A percentile compares a stretch with the other conserved stretches of the same genome.
Conservation (phyloP, 2,329 filamentous ascomycete genomes). For the Diplocarpon rosae region DNA sequence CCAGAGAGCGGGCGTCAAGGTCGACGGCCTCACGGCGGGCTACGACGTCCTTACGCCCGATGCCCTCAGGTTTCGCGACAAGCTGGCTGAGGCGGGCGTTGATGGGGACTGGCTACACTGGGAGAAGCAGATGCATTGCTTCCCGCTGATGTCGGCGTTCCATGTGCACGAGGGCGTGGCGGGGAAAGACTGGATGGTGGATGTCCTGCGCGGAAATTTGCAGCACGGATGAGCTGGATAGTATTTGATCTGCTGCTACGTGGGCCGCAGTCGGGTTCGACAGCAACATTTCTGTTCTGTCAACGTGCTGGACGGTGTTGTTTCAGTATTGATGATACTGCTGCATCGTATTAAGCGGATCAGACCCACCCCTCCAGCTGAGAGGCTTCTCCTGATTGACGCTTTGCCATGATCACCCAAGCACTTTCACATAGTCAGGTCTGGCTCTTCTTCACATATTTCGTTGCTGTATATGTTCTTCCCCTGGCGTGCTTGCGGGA, state of each 20-base stretch:
- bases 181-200: slow-evolving; percentile 11
- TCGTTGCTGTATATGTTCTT: too few species aligned
- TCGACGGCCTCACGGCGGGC: slow-evolving; percentile 15
- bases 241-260: neutral
- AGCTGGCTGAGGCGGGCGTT: slow-evolving; percentile 9
- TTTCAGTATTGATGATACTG: too few species aligned
- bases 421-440: too few species aligned
- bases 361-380: too few species aligned
- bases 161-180: slow-evolving; percentile 10
- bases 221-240: neutral
- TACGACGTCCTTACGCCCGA: slow-evolving; percentile 14
- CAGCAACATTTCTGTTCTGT: too few species aligned
- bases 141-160: slow-evolving; percentile 13
- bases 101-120: slow-evolving; percentile 17
- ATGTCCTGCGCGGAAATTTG: slow-evolving; percentile 5
- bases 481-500: too few species aligned
- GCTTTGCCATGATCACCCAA: too few species aligned
- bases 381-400: too few species aligned
- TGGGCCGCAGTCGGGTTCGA: too few species aligned
- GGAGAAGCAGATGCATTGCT: slow-evolving; percentile 20
- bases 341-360: too few species aligned
- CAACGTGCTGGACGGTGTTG: too few species aligned
- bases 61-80: slow-evolving; percentile 12
- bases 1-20: slow-evolving; percentile 11
- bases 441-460: too few species aligned